Base-by-base conservation (phyloP, 2,329 filamentous ascomycete species). In the Calonectria henricotiae region DNA sequence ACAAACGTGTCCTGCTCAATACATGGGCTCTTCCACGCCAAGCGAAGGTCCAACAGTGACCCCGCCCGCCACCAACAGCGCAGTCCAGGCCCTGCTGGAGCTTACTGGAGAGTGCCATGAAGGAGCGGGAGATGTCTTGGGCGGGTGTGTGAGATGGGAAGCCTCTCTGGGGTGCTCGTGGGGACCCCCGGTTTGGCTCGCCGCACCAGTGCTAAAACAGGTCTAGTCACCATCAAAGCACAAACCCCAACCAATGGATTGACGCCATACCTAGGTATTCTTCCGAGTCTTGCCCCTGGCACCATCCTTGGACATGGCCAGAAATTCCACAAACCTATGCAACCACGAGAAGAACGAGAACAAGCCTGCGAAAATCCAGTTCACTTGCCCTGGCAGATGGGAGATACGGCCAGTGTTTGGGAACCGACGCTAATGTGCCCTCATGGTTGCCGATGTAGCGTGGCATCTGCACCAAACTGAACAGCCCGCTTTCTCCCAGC, bases 321-420 rank as follows among this genome's bases (percentile, higher is more conserved):
- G 12, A 64, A 64, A 72, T 70, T 67, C 67, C 68, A 72, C 71
- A 75, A 61, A 65, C 51, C 44, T 47, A 65, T 44, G 46, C 32
- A n/a, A 41, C 44, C 47, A 41, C 35, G 43, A 54, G 44, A 41
- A 25, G 25, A 54, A 37, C 62, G 37, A 66, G 51, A 55, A 62
- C 60, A 51, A 44, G 55, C 55, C 32, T 43, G 51, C 41, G 54
- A 60, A 60, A 69, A 44, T 58, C 49, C 37, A 44, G 60, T 49
- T 37, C 15, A 58, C 32, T 15, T 25, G 61, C 73, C 68, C 73
- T 69, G 72, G 76, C 73, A 78, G 71, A 77, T 74, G 71, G 76
- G 75, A 72, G 73, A 76, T 73, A 74, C 62, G 60, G 49, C 71
- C 58, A 75, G 71, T 68, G 74, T 76, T 77, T 77, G 65, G 73